A percentile compares a stretch with the other conserved stretches of the same genome.
These are phyloP conservation scores for Pichia sp. DNA, from an alignment of 1,139 yeast species.

Conservation along the genomic window DNA sequence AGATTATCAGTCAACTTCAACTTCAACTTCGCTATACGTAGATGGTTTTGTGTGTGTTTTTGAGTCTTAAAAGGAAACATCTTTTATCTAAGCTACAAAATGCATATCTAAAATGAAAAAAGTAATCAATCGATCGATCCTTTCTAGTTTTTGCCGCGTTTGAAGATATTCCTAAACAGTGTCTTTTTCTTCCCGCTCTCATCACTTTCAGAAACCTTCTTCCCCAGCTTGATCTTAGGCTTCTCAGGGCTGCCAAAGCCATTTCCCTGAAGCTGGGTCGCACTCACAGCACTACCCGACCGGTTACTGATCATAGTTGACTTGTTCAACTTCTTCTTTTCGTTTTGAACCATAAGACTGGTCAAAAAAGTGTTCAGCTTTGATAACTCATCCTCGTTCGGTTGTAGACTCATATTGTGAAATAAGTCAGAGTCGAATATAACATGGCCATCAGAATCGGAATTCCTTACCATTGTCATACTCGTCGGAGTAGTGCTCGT, in stretches of 20 bases:
- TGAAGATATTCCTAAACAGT: conserved; percentile 3
- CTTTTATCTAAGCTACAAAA: neutral
- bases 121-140: neutral
- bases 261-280: neutral
- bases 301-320: neutral
- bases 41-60: neutral
- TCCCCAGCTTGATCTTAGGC: conserved; percentile 1
- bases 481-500: neutral
- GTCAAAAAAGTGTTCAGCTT: neutral
- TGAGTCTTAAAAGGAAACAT: neutral
- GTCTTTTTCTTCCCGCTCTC: neutral
- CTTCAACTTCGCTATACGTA: no score
- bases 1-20: neutral
- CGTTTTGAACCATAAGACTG: neutral
- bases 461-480: neutral
- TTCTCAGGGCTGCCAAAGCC: neutral
- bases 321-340: neutral
- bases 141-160: neutral
- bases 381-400: neutral
- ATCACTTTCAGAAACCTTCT: neutral
- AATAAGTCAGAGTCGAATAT: conserved; percentile 2
- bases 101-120: neutral
- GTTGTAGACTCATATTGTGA: conserved; percentile 1
- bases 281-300: neutral
- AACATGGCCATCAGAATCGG: neutral